Evolutionary conservation across 495 filamentous ascomycete species (phyloP), one percentile per base, ranked within the genome.

Genomic region (Lasiosphaeria ovina): DNA sequence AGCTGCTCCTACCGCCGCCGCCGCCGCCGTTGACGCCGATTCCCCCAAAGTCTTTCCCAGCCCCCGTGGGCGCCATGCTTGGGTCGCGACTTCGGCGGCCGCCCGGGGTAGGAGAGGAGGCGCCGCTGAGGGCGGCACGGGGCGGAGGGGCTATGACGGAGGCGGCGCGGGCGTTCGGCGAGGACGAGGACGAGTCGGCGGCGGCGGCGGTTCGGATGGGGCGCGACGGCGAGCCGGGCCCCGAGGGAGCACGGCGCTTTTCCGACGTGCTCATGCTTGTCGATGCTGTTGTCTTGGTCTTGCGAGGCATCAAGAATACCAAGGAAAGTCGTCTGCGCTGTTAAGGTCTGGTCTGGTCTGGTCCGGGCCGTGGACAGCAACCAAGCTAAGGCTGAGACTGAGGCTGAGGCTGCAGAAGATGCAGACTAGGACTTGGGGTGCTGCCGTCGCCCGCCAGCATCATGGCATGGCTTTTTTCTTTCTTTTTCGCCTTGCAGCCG

Each of bases 101-200:
- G 48, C 74, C 71, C 35, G 71, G 66, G 24, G 67, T 56, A 14
- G 71, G 73, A 8, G 75, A 74, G 45, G 77, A 68, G 16, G 69
- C 67, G 8, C 74, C 65, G 51, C 69, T 70, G 45, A 71, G 67
- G 16, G 70, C 68, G n/a, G 68, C 77, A 45, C 74, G 74, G 34
- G 76, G 76, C 44, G 75, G 77, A 31, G 71, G 67, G 17, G 74
- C 66, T 45, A 79, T 77, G 57, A 72, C 66, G 54, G 49, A 63
- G 59, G 17, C 48, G 48, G 32, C 11, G 48, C 38, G 17, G 33
- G 42, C 45, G 32, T 57, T 48, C 8, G 44, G 17, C 8, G 57
- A 35, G 17, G 52, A 32, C n/a, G 52, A 42, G 11, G 45, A 16
- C 36, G 57, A 45, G 31, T 31, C 36, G n/a, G 40, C 17, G 63